Evolutionary conservation across 2,329 filamentous ascomycete species (phyloP), one percentile per base, ranked within the genome.

Genomic region (Dactylellina haptotyla): DNA sequence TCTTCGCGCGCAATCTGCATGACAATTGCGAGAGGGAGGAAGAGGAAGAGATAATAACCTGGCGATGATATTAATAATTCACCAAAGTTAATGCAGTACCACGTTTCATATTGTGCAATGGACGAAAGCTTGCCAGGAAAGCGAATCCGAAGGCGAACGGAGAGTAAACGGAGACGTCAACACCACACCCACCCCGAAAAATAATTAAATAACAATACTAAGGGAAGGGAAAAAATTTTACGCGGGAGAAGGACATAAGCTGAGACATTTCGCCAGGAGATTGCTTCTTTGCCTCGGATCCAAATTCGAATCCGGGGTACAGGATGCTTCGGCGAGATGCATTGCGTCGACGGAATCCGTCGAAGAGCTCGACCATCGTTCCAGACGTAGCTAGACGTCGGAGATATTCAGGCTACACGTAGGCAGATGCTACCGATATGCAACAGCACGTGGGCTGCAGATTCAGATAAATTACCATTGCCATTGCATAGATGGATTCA

Each of bases 231-330:
- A 39, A 41, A 57, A 46, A 65, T 18, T 62, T 32, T 62, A 62
- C 57, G 57, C 57, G 57, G 57, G 32, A 25, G 41, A 39, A 39
- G 23, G 37, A 18, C 16, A 37, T 51, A 26, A 28, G 18, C 57
- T 51, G 18, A 50, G 54, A 48, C 58, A 58, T 54, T 59, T 64
- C 59, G 67, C 67, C 67, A 67, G 54, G 56, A 59, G 63, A 48
- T 72, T 72, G 53, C 58, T 65, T 58, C 28, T 72, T 65, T 54
- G 53, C 34, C 32, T 54, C 45, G 50, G 51, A 34, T 65, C 51
- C 51, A 57, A 39, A 57, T 57, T 64, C 59, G 34, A 46, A 64
- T 64, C 59, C 25, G 67, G 67, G 67, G 67, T 72, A 72, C 59
- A 46, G 23, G n/a, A 54, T 32, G 43, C 53, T 64, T 58, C 53